These are phyloP conservation scores for Moricandia moricandioides DNA, from an alignment of 345 rosid genomes.

Conservation along the genomic window DNA sequence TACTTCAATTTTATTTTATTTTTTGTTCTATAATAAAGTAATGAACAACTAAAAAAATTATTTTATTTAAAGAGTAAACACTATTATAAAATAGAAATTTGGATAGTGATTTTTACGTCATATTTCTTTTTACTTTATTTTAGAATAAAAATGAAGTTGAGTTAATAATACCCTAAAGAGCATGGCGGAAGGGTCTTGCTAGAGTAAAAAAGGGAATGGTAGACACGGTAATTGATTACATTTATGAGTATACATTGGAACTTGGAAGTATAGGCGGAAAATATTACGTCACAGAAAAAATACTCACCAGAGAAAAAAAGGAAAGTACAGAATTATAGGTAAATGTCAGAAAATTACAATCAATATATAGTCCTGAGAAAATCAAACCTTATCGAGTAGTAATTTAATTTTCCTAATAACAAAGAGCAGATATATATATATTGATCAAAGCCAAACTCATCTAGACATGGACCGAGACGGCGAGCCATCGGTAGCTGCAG, in stretches of 20 bases:
- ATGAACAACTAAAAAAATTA: too few relatives aligned
- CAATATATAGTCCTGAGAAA: slow-evolving; percentile 27
- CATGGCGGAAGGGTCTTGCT: neutral
- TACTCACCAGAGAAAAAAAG: neutral
- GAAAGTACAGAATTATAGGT: slow-evolving; percentile 2
- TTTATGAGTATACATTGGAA: neutral
- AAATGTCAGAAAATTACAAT: slow-evolving; percentile 21
- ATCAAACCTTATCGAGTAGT: slow-evolving; percentile 17
- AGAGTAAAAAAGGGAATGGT: neutral
- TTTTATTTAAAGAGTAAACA: too few relatives aligned
- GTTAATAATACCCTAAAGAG: too few relatives aligned
- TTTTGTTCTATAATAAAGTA: too few relatives aligned
- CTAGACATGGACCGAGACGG: slow-evolving; percentile 56
- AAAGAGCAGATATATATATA: slow-evolving; percentile 1
- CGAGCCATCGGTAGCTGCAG: slow-evolving; percentile 46
- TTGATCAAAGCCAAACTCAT: slow-evolving; percentile 27
- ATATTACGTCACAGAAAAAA: neutral
- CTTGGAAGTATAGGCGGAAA: neutral
- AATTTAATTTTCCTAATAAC: slow-evolving; percentile 16
- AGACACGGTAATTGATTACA: neutral
- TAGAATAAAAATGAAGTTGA: too few relatives aligned
- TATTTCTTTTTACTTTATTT: too few relatives aligned
- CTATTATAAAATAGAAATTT: too few relatives aligned
- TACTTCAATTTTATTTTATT: too few relatives aligned
- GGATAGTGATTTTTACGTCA: too few relatives aligned